Conservation (phyloP, 805 yeast species). For the Candida chilensis region DNA sequence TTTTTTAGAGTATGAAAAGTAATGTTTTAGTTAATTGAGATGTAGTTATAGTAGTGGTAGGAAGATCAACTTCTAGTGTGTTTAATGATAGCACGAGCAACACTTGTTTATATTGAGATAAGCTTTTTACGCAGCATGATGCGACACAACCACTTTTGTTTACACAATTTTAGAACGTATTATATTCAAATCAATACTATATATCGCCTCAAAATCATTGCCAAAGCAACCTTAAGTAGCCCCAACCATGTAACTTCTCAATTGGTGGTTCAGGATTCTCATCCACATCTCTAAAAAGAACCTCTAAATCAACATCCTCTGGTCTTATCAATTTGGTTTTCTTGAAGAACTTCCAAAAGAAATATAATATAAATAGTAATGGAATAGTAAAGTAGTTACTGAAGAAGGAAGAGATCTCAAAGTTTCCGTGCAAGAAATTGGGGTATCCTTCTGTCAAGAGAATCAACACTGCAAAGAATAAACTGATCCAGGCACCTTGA, state of each 20-base stretch:
- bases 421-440: conserved; percentile 21
- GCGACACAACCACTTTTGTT: too few species aligned
- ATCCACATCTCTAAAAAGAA: conserved; percentile 4
- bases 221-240: conserved; percentile 8
- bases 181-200: too few species aligned
- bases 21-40: too few species aligned
- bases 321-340: conserved; percentile 20
- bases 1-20: too few species aligned
- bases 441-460: conserved; percentile 24
- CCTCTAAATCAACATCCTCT: conserved; percentile 27
- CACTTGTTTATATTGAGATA: too few species aligned
- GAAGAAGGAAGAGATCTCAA: conserved; percentile 11
- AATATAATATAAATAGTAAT: conserved; percentile 14
- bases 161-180: too few species aligned
- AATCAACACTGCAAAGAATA: conserved; percentile 11
- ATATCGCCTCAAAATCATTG: too few species aligned
- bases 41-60: too few species aligned
- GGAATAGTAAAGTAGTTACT: conserved; percentile 14
- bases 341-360: conserved; percentile 21
- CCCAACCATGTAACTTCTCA: conserved; percentile 11
- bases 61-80: too few species aligned
- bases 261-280: conserved; percentile 15
- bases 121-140: too few species aligned
- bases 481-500: conserved; percentile 20
- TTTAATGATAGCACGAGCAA: too few species aligned